phyloP scores from a whole-genome alignment of 208 protist genomes.

The Leishmania tropica region DNA sequence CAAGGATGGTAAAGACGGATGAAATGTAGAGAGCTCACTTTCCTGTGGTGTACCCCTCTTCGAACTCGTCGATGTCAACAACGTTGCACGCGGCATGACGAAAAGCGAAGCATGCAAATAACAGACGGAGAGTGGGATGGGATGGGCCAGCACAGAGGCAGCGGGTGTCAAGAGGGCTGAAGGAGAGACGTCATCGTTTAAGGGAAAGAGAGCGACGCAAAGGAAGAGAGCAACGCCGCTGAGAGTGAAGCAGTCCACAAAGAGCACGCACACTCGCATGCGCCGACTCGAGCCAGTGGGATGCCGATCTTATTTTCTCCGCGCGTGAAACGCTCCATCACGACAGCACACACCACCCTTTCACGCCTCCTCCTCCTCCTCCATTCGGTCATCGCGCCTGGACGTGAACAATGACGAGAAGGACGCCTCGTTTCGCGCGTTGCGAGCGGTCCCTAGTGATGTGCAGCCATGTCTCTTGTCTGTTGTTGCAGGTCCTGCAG shows the following conservation, averaged over 20 bases:
- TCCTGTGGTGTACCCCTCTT: background rate
- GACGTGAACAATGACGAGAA: background rate
- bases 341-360: background rate
- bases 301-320: no score
- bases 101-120: background rate
- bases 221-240: background rate
- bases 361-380: background rate
- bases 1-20: background rate
- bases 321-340: background rate
- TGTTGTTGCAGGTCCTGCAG: background rate
- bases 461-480: background rate
- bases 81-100: background rate
- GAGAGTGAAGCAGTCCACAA: background rate
- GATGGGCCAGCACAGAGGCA: background rate
- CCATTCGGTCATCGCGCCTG: background rate
- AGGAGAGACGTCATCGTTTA: background rate
- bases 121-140: background rate
- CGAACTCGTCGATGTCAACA: background rate
- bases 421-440: background rate
- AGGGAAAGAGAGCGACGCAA: background rate
- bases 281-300: background rate
- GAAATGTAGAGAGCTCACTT: background rate
- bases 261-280: no score
- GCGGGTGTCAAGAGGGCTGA: background rate
- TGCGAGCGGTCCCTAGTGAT: background rate